Evolutionary conservation across 805 yeast genomes (phyloP).

Genomic region (Wickerhamiella hasegawae): DNA sequence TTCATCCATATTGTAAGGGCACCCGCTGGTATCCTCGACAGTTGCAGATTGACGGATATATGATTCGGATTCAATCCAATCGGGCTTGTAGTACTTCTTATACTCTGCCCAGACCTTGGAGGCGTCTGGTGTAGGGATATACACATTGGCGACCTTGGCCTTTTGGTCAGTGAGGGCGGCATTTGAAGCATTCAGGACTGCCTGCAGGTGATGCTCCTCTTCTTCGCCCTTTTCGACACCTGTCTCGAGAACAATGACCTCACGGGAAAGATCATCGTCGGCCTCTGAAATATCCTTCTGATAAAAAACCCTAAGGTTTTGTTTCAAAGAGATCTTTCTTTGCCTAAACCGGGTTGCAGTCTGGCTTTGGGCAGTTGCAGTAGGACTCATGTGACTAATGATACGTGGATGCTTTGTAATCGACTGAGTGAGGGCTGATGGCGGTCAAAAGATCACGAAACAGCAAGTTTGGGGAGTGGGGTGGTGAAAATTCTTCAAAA

Average conservation of each 20-base stretch:
- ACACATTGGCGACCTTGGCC: constrained; percentile 31
- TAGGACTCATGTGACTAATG: neutral
- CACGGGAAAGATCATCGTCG: constrained; percentile 71
- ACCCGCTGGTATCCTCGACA: constrained; percentile 86
- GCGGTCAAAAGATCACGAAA: too few relatives aligned
- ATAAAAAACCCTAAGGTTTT: constrained; percentile 57
- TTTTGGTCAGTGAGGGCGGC: constrained; percentile 37
- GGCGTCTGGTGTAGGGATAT: constrained; percentile 96
- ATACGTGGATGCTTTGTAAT: too few relatives aligned
- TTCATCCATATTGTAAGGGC: constrained; percentile 82
- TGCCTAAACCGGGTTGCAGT: constrained; percentile 56
- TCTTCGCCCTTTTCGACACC: constrained; percentile 98
- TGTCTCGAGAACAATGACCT: constrained; percentile 77
- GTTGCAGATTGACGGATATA: constrained; percentile 86
- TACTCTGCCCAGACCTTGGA: constrained; percentile 69
- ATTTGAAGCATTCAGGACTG: constrained; percentile 68
- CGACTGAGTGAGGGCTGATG: too few relatives aligned
- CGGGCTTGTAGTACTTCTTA: constrained; percentile 47
- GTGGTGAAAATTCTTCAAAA: too few relatives aligned
- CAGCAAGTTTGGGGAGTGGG: too few relatives aligned
- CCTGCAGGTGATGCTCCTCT: constrained; percentile 89
- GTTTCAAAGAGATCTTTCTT: constrained; percentile 86
- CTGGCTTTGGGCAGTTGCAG: neutral
- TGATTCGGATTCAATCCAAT: constrained; percentile 54
- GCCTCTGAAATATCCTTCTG: constrained; percentile 69